Percentiles rank a stretch among this genome's conserved stretches.
Evolutionary conservation across 1,139 yeast genomes (phyloP).

Genomic region (Candida pseudoviswanathii): DNA sequence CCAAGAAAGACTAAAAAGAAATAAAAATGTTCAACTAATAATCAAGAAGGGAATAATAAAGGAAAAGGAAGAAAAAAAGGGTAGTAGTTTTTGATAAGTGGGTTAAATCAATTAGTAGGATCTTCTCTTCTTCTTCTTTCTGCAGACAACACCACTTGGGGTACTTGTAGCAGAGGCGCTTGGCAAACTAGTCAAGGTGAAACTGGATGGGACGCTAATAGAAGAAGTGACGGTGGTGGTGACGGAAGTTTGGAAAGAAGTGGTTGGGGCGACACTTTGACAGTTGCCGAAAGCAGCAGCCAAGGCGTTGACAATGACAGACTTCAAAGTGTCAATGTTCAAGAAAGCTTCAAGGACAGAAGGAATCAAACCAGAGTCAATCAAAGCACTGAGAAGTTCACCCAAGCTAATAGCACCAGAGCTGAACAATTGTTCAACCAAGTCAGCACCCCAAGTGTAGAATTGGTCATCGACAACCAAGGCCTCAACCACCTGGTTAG

Average conservation of each 20-base stretch:
- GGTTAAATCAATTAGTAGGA: conserved; percentile 5
- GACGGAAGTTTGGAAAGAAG: conserved; percentile 20
- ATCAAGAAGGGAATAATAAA: not conserved
- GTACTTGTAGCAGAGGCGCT: conserved; percentile 41
- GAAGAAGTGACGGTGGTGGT: conserved; percentile 19
- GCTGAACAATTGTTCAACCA: conserved; percentile 35
- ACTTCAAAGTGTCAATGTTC: conserved; percentile 41
- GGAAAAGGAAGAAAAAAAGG: not conserved
- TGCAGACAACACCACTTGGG: conserved; percentile 33
- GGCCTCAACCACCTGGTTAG: conserved; percentile 40
- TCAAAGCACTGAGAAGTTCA: conserved; percentile 32
- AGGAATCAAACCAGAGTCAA: conserved; percentile 43
- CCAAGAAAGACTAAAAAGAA: not conserved
- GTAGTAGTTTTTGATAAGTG: not conserved
- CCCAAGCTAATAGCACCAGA: conserved; percentile 32
- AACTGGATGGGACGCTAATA: conserved; percentile 8
- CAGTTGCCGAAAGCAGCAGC: conserved; percentile 49
- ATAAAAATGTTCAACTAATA: not conserved
- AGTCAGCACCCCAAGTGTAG: conserved; percentile 44
- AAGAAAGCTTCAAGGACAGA: conserved; percentile 43
- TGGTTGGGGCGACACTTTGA: conserved; percentile 32
- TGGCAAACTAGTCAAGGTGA: conserved; percentile 4
- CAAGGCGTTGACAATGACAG: conserved; percentile 46
- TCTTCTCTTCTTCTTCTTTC: conserved; percentile 16
- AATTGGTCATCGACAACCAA: conserved; percentile 44